Percentiles rank a stretch among this genome's conserved stretches.
Conservation (phyloP, 2,329 filamentous ascomycete species). For the Neopestalotiopsis sp. region DNA sequence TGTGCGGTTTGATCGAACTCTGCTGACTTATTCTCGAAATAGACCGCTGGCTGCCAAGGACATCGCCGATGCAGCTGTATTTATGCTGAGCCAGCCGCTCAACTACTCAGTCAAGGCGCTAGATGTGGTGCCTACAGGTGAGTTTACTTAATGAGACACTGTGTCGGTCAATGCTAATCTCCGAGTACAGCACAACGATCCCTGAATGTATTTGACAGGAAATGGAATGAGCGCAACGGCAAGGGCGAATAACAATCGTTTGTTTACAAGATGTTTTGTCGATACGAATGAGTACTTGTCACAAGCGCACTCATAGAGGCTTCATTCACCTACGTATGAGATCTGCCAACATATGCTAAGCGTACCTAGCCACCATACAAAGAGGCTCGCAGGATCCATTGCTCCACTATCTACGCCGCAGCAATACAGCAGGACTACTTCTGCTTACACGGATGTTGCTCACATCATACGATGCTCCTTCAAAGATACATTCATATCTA, state of each 20-base stretch:
- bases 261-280: no score
- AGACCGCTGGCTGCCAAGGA: neutral
- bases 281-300: no score
- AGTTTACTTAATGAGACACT: neutral
- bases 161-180: neutral
- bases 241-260: neutral
- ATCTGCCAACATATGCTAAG: no score
- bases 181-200: neutral
- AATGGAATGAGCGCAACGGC: conserved; percentile 11
- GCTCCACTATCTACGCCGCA: no score
- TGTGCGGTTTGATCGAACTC: neutral
- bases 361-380: no score
- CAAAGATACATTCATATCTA: no score
- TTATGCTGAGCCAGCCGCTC: conserved; percentile 11
- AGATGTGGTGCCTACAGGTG: conserved; percentile 12
- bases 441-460: no score
- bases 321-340: no score
- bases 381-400: no score
- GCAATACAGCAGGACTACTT: no score
- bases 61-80: neutral
- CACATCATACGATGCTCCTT: no score
- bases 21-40: neutral
- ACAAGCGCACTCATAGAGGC: no score
- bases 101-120: conserved; percentile 7
- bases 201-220: neutral